A percentile compares a stretch with the other conserved stretches of the same genome.
These are phyloP conservation scores for Dactylellina leptospora DNA, from an alignment of 2,329 filamentous ascomycete species.

Conservation along the genomic window DNA sequence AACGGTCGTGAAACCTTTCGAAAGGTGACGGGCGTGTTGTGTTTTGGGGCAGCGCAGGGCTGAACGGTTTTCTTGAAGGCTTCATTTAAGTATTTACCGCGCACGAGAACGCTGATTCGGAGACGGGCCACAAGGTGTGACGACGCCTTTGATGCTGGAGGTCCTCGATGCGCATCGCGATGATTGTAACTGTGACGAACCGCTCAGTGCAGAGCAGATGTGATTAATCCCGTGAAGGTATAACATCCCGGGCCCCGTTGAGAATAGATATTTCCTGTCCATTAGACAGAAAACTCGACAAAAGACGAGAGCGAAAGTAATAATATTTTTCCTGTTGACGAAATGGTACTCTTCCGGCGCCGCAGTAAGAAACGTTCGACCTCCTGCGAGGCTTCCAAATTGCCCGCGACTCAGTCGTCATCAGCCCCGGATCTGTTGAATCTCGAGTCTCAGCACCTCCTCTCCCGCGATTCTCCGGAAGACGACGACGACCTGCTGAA, in stretches of 20 bases:
- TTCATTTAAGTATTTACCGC: no score
- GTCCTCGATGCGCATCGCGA: no score
- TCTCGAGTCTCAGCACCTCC: background rate
- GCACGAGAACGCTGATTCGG: no score
- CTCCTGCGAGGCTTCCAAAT: conserved; percentile 30
- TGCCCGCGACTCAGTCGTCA: conserved; percentile 19
- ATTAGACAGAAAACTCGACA: no score
- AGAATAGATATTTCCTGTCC: no score
- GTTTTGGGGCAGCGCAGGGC: conserved; percentile 26
- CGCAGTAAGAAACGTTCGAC: conserved; percentile 10
- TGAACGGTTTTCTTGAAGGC: conserved; percentile 4
- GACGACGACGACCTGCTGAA: background rate
- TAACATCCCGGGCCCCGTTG: conserved; percentile 1
- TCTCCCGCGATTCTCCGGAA: background rate
- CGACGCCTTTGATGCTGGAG: conserved; percentile 11
- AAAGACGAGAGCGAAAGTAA: no score
- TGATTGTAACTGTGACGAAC: no score
- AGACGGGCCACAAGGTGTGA: conserved; percentile 5
- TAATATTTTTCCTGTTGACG: conserved; percentile 2
- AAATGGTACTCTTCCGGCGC: conserved; percentile 27
- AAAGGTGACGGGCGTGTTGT: no score
- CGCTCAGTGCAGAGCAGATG: no score
- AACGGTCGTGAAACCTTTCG: no score
- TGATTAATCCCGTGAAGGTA: no score
- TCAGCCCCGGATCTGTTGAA: conserved; percentile 11